phyloP scores from a whole-genome alignment of 2,329 filamentous ascomycete species.

The Nothopassalora personata region DNA sequence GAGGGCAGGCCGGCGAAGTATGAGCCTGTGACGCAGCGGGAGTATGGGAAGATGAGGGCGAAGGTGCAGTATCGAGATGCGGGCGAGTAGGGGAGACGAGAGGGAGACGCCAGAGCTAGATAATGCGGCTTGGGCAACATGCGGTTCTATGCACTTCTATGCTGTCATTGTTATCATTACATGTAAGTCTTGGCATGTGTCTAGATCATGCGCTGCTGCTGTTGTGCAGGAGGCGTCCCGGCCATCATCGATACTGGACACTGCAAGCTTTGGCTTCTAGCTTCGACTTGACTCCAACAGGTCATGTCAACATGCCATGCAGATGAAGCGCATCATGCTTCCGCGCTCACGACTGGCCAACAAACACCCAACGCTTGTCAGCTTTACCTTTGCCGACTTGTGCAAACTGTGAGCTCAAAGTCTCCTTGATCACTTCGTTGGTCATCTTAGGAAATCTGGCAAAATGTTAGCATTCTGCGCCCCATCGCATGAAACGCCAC shows the following conservation, averaged over 20 bases:
- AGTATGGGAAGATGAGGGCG: constrained; percentile 33
- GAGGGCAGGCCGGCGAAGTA: constrained; percentile 34
- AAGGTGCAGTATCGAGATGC: constrained; percentile 14
- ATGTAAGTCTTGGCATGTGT: not conserved
- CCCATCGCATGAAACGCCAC: not conserved
- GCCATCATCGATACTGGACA: not conserved
- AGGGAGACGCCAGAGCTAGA: not conserved
- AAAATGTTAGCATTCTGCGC: constrained; percentile 9
- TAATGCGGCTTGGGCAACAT: not conserved
- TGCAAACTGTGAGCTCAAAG: constrained; percentile 60
- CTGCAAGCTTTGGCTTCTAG: not conserved
- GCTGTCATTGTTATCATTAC: not conserved
- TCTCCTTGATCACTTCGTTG: constrained; percentile 65
- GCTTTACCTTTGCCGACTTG: constrained; percentile 57
- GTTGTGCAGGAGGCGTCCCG: not conserved
- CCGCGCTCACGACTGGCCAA: constrained; percentile 16
- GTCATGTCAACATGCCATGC: not conserved
- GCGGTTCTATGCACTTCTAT: not conserved
- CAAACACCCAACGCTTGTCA: constrained; percentile 58
- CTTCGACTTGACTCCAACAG: not conserved
- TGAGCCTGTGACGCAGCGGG: constrained; percentile 36
- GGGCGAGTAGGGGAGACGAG: too few species aligned
- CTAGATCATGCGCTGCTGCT: not conserved
- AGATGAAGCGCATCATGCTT: not conserved
- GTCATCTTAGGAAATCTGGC: constrained; percentile 62